Conservation (phyloP, 768 basidiomycete species). For the Podaxis pistillaris region DNA sequence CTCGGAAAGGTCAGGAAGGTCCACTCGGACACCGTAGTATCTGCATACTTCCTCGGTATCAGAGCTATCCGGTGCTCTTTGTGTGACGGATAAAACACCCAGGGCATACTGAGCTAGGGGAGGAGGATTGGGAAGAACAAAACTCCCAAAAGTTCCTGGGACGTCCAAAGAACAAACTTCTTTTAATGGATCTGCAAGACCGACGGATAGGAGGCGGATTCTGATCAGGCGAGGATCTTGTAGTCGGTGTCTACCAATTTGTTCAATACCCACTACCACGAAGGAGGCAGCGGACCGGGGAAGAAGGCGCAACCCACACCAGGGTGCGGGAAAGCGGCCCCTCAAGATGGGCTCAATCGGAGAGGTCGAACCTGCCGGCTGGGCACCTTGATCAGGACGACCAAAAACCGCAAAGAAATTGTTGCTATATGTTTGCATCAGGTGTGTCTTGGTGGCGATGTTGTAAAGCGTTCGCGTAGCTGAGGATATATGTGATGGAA, state of each 20-base stretch:
- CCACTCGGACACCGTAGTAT: background rate
- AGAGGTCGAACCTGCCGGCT: background rate
- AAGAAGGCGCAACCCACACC: background rate
- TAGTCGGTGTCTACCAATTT: background rate
- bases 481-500: background rate
- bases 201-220: background rate
- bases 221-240: background rate
- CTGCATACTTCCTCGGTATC: background rate
- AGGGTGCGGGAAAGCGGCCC: background rate
- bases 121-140: background rate
- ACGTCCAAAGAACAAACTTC: background rate
- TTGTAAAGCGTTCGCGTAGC: background rate
- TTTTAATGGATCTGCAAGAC: background rate
- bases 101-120: background rate
- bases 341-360: background rate
- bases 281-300: background rate
- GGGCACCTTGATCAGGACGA: background rate
- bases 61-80: background rate
- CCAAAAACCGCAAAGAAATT: background rate
- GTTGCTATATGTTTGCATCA: background rate
- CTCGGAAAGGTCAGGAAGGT: background rate
- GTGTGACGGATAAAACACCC: background rate
- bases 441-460: background rate
- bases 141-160: background rate
- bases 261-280: background rate